These are phyloP conservation scores for Epichloe uncinata DNA, from an alignment of 2,329 filamentous ascomycete genomes.

Conservation along the genomic window DNA sequence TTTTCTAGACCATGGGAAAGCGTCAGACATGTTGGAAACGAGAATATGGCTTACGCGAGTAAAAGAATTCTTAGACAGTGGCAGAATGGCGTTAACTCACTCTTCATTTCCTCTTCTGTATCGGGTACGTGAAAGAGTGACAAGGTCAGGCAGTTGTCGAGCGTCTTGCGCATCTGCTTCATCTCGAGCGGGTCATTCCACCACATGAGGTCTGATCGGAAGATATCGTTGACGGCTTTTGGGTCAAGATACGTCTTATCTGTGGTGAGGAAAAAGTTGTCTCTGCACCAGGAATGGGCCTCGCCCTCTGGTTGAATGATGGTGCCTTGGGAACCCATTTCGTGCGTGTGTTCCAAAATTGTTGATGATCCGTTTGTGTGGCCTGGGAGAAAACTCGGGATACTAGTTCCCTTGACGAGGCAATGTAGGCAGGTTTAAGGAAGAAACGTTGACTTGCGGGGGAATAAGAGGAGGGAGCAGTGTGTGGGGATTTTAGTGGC, in stretches of 20 bases:
- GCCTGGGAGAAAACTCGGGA: neutral
- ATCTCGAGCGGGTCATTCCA: conserved; percentile 43
- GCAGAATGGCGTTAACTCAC: conserved; percentile 17
- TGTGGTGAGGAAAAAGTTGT: conserved; percentile 47
- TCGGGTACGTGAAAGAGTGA: conserved; percentile 38
- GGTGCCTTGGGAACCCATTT: conserved; percentile 10
- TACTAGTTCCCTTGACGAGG: neutral
- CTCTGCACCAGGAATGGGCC: conserved; percentile 34
- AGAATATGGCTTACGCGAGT: neutral
- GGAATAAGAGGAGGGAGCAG: neutral
- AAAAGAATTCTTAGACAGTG: conserved; percentile 3
- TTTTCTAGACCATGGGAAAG: conserved; percentile 14
- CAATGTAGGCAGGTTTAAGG: neutral
- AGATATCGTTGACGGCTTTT: conserved; percentile 39
- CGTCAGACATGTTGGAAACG: neutral
- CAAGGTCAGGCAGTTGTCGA: conserved; percentile 46
- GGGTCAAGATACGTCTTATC: conserved; percentile 42
- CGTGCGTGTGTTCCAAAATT: neutral
- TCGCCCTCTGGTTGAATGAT: conserved; percentile 18
- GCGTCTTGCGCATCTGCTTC: conserved; percentile 32
- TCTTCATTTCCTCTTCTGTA: conserved; percentile 25
- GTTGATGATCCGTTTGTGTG: neutral
- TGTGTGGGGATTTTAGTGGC: neutral
- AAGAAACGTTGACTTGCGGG: neutral
- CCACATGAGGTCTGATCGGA: conserved; percentile 44